Base-by-base conservation (phyloP, 306 rosid species). In the Mucuna pruriens region DNA sequence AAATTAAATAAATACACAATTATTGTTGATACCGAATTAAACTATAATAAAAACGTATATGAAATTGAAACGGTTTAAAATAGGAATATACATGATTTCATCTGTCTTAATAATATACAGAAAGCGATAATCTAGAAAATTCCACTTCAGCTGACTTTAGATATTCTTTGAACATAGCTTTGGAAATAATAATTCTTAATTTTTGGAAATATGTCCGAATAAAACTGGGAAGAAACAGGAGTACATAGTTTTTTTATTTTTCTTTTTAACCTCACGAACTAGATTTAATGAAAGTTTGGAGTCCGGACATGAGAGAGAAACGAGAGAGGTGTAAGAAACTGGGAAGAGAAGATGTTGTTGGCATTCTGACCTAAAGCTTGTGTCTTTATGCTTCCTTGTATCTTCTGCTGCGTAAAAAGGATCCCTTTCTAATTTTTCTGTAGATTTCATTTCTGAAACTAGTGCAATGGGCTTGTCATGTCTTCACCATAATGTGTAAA, bases 201-300 rank as follows among this genome's bases (percentile, higher is more conserved):
- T 1, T 12, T 55, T 11, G 11, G 19, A 33, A 72, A 51, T 31
- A 66, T 26, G n/a, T 83, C 16, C 13, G 62, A 40, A 52, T 20
- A 52, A 77, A 71, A 52, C 17, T n/a, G n/a, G n/a, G n/a, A n/a
- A n/a, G n/a, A n/a, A n/a, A 64, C 9, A 55, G 25, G 23, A 58
- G 61, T 38, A 19, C 16, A 1, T 40, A 6, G 39, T 85, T 68
- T 84, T n/a, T n/a, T n/a, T n/a, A n/a, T 89, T n/a, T n/a, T 82
- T 54, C 68, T 57, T 55, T 66, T 55, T 54, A 63, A 66, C 77
- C 66, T 80, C 73, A 58, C 86, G 83, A 91, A 87, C 84, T 78
- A 72, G 71, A 86, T 87, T 91, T 81, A 89, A 91, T 69, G 79
- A 79, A 80, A 74, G 42, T 75, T 88, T 91, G 87, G 85, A 81